phyloP scores from a whole-genome alignment of 2,329 filamentous ascomycete genomes.

The Penicillium sclerotigenum region DNA sequence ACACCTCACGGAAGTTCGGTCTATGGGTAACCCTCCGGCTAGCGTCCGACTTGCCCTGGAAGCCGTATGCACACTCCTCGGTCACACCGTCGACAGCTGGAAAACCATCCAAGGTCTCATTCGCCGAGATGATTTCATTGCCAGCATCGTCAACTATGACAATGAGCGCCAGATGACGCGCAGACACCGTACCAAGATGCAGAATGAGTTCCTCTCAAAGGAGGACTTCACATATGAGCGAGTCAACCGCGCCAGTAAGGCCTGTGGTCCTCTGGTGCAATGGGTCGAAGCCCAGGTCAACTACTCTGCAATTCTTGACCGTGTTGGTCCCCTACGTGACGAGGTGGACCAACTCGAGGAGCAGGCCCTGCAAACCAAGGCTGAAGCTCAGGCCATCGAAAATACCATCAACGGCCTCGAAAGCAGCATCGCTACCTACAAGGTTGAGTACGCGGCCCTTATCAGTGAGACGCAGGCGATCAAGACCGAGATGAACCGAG shows the following conservation, averaged over 20 bases:
- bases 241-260: slow-evolving; percentile 93
- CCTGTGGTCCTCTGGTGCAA: slow-evolving; percentile 92
- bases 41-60: slow-evolving; percentile 91
- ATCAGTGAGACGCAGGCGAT: slow-evolving; percentile 97
- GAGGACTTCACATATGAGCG: slow-evolving; percentile 95
- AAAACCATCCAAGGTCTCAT: slow-evolving; percentile 86
- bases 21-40: slow-evolving; percentile 87
- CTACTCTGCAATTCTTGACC: slow-evolving; percentile 95
- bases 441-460: slow-evolving; percentile 89
- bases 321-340: slow-evolving; percentile 85
- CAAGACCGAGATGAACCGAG: slow-evolving; percentile 92
- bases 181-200: slow-evolving; percentile 78
- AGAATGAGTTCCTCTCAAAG: slow-evolving; percentile 84
- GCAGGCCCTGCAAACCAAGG: slow-evolving; percentile 85
- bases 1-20: slow-evolving; percentile 94
- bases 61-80: slow-evolving; percentile 91
- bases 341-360: slow-evolving; percentile 87
- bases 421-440: slow-evolving; percentile 88
- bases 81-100: slow-evolving; percentile 87
- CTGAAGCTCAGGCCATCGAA: slow-evolving; percentile 86
- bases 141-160: slow-evolving; percentile 95
- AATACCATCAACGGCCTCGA: slow-evolving; percentile 81
- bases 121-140: slow-evolving; percentile 92
- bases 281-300: slow-evolving; percentile 97
- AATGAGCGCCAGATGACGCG: slow-evolving; percentile 94